Evolutionary conservation across 2,329 filamentous ascomycete species (phyloP).

Genomic region (Pestalotiopsis fici): DNA sequence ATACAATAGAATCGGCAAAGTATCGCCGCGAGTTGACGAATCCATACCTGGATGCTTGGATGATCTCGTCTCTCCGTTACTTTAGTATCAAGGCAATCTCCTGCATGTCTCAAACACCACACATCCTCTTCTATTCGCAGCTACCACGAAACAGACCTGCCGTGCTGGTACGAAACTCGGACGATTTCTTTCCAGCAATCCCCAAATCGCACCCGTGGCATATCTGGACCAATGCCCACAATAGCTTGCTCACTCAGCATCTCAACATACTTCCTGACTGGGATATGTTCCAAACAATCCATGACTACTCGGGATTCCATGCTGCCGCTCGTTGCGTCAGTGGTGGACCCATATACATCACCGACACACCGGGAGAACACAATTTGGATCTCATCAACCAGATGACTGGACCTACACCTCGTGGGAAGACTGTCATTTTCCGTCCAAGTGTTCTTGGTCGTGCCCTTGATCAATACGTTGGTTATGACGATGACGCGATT

Average conservation of each 20-base stretch:
- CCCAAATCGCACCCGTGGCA: constrained; percentile 89
- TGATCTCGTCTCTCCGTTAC: constrained; percentile 72
- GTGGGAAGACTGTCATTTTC: constrained; percentile 77
- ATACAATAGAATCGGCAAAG: constrained; percentile 69
- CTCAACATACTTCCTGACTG: constrained; percentile 86
- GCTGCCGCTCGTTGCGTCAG: constrained; percentile 87
- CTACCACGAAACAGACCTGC: constrained; percentile 74
- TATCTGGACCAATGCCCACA: constrained; percentile 91
- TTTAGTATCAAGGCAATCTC: constrained; percentile 80
- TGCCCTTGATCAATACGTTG: constrained; percentile 71
- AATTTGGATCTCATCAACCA: constrained; percentile 73
- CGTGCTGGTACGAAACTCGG: constrained; percentile 81
- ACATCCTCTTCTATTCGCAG: constrained; percentile 83
- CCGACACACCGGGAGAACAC: constrained; percentile 83
- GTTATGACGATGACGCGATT: constrained; percentile 71
- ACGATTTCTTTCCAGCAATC: constrained; percentile 87
- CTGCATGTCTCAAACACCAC: constrained; percentile 92
- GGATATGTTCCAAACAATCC: constrained; percentile 69
- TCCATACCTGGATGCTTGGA: constrained; percentile 86
- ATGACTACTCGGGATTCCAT: constrained; percentile 77
- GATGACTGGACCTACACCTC: constrained; percentile 75
- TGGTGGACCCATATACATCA: constrained; percentile 93
- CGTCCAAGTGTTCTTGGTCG: constrained; percentile 76
- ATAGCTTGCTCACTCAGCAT: constrained; percentile 78
- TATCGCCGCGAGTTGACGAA: constrained; percentile 72